Base-by-base conservation (phyloP, 768 basidiomycete genomes). In the Phanerochaete carnosa region DNA sequence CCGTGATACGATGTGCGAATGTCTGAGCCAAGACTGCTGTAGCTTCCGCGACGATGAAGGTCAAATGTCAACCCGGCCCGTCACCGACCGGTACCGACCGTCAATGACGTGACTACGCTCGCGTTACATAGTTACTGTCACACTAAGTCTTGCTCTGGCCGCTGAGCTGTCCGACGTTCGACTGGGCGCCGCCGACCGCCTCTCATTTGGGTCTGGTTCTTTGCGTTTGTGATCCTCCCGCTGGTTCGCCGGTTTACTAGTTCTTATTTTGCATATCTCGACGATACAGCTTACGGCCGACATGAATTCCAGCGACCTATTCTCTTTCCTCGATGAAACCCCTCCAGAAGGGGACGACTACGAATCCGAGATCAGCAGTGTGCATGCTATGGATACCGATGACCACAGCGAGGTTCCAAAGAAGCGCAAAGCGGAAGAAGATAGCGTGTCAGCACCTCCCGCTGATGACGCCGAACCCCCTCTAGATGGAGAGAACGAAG, bases 271-370 rank as follows among this genome's bases (percentile, higher is more conserved):
- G 33, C 33, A 35, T 19, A 8, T 19, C 19, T 19, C 19, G 39
- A 9, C 11, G 11, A 11, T 19, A 11, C 39, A 11, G 19, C 16
- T 19, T n/a, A n/a, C n/a, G n/a, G n/a, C n/a, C n/a, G 57, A 28
- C 61, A 75, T 75, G 75, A 60, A 70, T 57, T 64, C 73, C 7
- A 66, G 68, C 62, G 85, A 88, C 67, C 79, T 89, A 33, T 90
- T 90, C 70, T 86, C 87, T 2, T 90, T 90, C 71, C 81, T 90
- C 46, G 80, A 86, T 58, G 80, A 80, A 29, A 68, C 68, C 7
- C 71, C 71, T 22, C 55, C 59, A 54, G 64, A 68, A 37, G 39
- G 52, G 25, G 65, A 69, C 22, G 61, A 55, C 9, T 75, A 79
- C n/a, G 74, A 78, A 50, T 76, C 73, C 23, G 74, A 77, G 25